A percentile compares a stretch with the other conserved stretches of the same genome.
Conservation (phyloP, 148 eudicot species). For the Talinum fruticosum region DNA sequence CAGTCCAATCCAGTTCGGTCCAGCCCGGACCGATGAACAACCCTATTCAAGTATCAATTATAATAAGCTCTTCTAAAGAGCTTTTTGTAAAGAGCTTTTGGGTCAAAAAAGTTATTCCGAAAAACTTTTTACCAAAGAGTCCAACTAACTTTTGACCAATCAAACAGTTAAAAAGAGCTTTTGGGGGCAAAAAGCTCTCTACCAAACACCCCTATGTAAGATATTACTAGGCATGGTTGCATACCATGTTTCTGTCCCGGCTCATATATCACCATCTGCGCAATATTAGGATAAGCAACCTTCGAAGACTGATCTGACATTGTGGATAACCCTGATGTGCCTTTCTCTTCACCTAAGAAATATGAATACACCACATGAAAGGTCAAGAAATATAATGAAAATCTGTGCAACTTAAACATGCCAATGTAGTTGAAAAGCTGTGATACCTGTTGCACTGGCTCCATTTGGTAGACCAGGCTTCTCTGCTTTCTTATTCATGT, state of each 20-base stretch:
- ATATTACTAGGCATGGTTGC: conserved; percentile 11
- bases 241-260: conserved; percentile 76
- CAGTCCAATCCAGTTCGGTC: too few species aligned
- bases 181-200: too few species aligned
- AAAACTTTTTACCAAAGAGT: too few species aligned
- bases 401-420: background rate
- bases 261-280: conserved; percentile 72
- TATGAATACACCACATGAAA: conserved; percentile 12
- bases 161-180: too few species aligned
- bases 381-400: background rate
- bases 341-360: conserved; percentile 51
- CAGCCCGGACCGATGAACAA: too few species aligned
- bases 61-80: too few species aligned
- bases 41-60: too few species aligned
- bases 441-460: conserved; percentile 44
- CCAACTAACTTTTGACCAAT: too few species aligned
- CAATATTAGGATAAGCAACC: conserved; percentile 69
- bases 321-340: conserved; percentile 37
- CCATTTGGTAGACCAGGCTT: conserved; percentile 49
- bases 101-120: too few species aligned
- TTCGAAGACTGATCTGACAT: conserved; percentile 41
- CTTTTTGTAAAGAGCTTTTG: too few species aligned
- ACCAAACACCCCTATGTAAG: too few species aligned
- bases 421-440: conserved; percentile 6
- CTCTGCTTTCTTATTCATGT: conserved; percentile 65